Conservation (phyloP, 441 rosid species). For the Erodium trifolium region DNA sequence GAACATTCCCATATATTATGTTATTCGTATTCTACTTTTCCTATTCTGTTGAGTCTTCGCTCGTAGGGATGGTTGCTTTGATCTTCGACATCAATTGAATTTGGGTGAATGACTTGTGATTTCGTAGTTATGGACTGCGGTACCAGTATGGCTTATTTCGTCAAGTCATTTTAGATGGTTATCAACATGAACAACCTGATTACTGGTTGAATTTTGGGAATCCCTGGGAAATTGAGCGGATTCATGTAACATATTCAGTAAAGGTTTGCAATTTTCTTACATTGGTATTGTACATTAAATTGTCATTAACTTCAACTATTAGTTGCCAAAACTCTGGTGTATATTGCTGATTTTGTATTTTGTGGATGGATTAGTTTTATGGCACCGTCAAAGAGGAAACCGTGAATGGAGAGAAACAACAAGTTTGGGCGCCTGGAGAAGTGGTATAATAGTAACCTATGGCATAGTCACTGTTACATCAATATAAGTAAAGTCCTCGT, state of each 20-base stretch:
- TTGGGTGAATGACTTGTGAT: constrained; percentile 11
- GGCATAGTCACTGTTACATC: background rate
- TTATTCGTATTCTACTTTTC: background rate
- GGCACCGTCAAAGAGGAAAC: constrained; percentile 38
- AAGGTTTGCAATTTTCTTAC: constrained; percentile 34
- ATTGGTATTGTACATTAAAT: background rate
- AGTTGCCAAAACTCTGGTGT: constrained; percentile 10
- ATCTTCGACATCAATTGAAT: background rate
- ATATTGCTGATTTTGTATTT: constrained; percentile 3
- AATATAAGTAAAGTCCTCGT: background rate
- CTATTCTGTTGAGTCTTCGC: background rate
- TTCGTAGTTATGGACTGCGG: constrained; percentile 43
- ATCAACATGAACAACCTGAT: constrained; percentile 49
- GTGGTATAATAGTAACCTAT: constrained; percentile 22
- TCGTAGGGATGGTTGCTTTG: constrained; percentile 1
- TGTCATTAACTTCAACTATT: constrained; percentile 5
- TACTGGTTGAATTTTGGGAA: constrained; percentile 55
- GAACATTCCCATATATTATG: background rate
- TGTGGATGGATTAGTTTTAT: constrained; percentile 36
- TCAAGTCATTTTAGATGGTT: constrained; percentile 47
- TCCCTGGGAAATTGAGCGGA: constrained; percentile 58
- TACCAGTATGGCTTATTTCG: constrained; percentile 53
- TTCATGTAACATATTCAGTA: constrained; percentile 43
- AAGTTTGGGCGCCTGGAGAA: constrained; percentile 50
- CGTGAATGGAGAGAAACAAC: constrained; percentile 27